Conservation (phyloP, 1,284 basidiomycete species). For the Amylostereum areolatum region DNA sequence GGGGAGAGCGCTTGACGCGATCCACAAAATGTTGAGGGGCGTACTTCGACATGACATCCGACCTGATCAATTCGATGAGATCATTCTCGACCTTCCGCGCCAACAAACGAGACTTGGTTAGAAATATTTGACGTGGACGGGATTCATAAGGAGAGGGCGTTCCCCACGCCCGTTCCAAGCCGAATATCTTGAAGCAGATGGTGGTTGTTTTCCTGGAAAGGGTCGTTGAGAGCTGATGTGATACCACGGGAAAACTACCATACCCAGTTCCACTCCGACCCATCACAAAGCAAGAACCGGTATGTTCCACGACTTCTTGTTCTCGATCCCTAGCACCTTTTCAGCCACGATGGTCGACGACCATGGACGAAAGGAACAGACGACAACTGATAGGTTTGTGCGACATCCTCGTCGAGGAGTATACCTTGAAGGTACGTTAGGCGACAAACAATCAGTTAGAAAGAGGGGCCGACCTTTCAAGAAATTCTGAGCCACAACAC, state of each 20-base stretch:
- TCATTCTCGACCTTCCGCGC: constrained; percentile 56
- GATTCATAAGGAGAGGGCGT: constrained; percentile 22
- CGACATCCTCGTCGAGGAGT: no score
- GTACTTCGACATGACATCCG: constrained; percentile 5
- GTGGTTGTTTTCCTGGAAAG: constrained; percentile 57
- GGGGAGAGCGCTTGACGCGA: not conserved
- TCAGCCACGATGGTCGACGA: no score
- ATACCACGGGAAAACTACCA: constrained; percentile 2
- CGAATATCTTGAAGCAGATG: constrained; percentile 60
- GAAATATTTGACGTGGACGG: constrained; percentile 56
- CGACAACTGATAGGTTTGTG: no score
- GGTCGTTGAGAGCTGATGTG: not conserved
- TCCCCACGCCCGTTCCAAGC: constrained; percentile 43
- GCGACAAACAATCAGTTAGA: no score
- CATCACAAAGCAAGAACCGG: constrained; percentile 55
- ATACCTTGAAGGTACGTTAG: no score
- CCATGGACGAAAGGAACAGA: no score
- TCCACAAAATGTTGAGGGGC: not conserved
- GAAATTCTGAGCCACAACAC: no score
- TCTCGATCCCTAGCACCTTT: constrained; percentile 37
- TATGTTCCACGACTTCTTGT: constrained; percentile 48
- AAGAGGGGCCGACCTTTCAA: no score
- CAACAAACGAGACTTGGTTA: constrained; percentile 56
- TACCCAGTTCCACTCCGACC: constrained; percentile 69
- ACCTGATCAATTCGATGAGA: constrained; percentile 39